Evolutionary conservation across 2,329 filamentous ascomycete species (phyloP).

Genomic region (Penicillium oxalicum): DNA sequence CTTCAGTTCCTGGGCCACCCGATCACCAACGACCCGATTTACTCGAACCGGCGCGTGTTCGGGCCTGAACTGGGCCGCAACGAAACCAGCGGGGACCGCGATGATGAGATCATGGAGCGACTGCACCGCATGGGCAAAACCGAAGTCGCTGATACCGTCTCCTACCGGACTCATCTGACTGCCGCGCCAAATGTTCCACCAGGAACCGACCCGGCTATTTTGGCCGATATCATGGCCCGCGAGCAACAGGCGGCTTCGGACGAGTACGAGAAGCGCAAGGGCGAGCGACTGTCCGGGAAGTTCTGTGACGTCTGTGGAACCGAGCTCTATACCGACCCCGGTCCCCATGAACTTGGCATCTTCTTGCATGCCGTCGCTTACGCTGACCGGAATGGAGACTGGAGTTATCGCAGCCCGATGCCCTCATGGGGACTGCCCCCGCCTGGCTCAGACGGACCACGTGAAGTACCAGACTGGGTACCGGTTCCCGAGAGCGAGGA

Average conservation of each 20-base stretch:
- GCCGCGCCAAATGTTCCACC: slow-evolving; percentile 34
- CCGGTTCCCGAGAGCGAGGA: slow-evolving; percentile 34
- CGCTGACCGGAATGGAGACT: slow-evolving; percentile 72
- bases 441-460: slow-evolving; percentile 63
- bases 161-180: slow-evolving; percentile 61
- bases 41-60: slow-evolving; percentile 90
- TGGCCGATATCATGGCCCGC: slow-evolving; percentile 38
- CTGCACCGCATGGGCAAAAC: slow-evolving; percentile 89
- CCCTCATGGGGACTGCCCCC: slow-evolving; percentile 85
- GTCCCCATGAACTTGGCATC: slow-evolving; percentile 80
- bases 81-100: slow-evolving; percentile 64
- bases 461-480: slow-evolving; percentile 51
- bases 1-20: slow-evolving; percentile 91
- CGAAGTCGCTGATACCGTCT: slow-evolving; percentile 81
- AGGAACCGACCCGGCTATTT: slow-evolving; percentile 31
- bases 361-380: slow-evolving; percentile 92
- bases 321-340: slow-evolving; percentile 87
- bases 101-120: slow-evolving; percentile 83
- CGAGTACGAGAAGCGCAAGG: slow-evolving; percentile 80
- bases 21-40: slow-evolving; percentile 96
- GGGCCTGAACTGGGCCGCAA: slow-evolving; percentile 67
- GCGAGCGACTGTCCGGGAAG: slow-evolving; percentile 87
- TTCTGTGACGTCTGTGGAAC: slow-evolving; percentile 77
- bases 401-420: slow-evolving; percentile 80
- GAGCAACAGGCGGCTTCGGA: slow-evolving; percentile 77